Base-by-base conservation (phyloP, 75 land plant genomes). In the Sequoia sempervirens region DNA sequence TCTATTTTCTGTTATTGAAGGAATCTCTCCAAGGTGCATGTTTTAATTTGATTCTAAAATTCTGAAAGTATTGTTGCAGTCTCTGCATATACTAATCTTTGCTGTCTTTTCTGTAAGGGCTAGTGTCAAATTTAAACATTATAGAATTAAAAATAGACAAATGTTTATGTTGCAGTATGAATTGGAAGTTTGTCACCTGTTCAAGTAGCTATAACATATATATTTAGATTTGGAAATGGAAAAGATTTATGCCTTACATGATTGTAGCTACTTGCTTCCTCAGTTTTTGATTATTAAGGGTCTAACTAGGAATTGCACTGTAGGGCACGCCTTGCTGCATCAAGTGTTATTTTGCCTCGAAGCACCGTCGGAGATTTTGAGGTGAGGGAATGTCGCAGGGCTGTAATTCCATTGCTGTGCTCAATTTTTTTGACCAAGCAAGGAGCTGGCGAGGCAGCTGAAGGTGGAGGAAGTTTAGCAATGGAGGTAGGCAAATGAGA, bases 391-490 rank as follows among this genome's bases (percentile, higher is more conserved):
- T n/a, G 34, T 34, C 68, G 81, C 1, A 87, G 46, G 61, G 89
- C 88, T 90, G 93, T 92, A 43, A 93, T 97, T 86, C 89, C 92
- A 47, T 76, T 97, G 70, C 84, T 97, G 23, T 97, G 99, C 84
- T 92, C 95, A 28, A 88, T 97, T 61, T 97, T 97, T 89, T 89
- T 96, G 86, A 92, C 97, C 82, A 97, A 94, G 83, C 93, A 92
- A 86, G 95, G 98, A 78, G 91, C 93, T 83, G 95, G 95, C 37
- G 94, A 92, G 85, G 89, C 89, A 76, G 88, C 83, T 82, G 92
- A 84, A 84, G 95, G 93, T 76, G 90, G 56, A 54, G 40, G 46
- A 41, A 40, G 70, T 3, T n/a, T 82, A 11, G 73, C 28, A 9
- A 11, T 64, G 37, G 73, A 82, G 68, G 73, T 82, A 54, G 52